Evolutionary conservation across 2,329 filamentous ascomycete species (phyloP).

Genomic region (Ceratocystiopsis minuta): DNA sequence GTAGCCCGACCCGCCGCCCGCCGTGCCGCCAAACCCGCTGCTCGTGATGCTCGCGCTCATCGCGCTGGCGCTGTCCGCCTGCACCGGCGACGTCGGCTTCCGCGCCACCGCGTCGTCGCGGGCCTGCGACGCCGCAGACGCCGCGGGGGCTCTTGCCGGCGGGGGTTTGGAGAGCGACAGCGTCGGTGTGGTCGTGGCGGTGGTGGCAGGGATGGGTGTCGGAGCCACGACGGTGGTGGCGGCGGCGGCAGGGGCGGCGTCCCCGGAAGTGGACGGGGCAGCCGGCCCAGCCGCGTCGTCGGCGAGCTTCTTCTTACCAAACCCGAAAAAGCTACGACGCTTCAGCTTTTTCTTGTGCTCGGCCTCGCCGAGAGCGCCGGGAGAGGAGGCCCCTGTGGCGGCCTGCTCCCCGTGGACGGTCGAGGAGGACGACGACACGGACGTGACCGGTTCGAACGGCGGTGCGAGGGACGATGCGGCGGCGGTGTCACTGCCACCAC

Average conservation of each 20-base stretch:
- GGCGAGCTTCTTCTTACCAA: constrained; percentile 21
- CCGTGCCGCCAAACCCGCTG: constrained; percentile 14
- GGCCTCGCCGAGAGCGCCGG: neutral
- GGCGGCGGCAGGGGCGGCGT: neutral
- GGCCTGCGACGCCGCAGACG: constrained; percentile 15
- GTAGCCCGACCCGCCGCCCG: constrained; percentile 13
- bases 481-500: neutral
- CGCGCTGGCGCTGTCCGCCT: constrained; percentile 14
- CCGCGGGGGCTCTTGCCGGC: constrained; percentile 11
- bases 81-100: constrained; percentile 18
- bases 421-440: constrained; percentile 3
- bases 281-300: neutral
- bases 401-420: constrained; percentile 1
- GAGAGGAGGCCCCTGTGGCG: neutral
- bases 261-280: no score
- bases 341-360: constrained; percentile 18
- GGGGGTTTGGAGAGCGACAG: no score
- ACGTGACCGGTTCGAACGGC: constrained; percentile 7
- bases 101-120: constrained; percentile 16
- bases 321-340: constrained; percentile 16
- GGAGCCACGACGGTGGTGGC: neutral
- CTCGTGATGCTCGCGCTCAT: constrained; percentile 25
- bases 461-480: constrained; percentile 3
- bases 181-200: no score
- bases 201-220: no score